These are phyloP conservation scores for Discostella stelligera DNA, from an alignment of 352 stramenopile genomes.

Conservation along the genomic window DNA sequence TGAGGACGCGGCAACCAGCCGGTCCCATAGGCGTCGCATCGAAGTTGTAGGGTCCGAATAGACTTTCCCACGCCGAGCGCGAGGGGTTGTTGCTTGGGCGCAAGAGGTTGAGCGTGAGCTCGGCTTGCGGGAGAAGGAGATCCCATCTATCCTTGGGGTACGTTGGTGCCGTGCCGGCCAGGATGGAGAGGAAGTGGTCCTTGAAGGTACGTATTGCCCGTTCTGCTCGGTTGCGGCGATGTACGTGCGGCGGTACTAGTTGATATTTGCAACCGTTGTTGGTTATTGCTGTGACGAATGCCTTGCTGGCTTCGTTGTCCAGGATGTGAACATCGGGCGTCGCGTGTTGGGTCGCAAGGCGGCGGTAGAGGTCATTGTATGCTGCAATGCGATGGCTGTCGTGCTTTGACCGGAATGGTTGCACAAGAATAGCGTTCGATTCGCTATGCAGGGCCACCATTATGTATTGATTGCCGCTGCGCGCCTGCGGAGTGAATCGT, in stretches of 20 bases:
- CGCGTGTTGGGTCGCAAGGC: neutral
- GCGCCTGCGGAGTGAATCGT: no score
- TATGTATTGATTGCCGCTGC: no score
- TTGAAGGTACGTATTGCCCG: slow-evolving; percentile 55
- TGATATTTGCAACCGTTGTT: neutral
- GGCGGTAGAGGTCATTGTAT: neutral
- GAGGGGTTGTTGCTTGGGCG: no score
- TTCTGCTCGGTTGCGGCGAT: slow-evolving; percentile 45
- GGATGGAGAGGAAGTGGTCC: slow-evolving; percentile 45
- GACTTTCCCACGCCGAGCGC: no score
- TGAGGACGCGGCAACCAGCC: no score
- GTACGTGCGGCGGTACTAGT: slow-evolving; percentile 31
- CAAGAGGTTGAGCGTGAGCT: no score
- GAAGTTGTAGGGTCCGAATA: no score
- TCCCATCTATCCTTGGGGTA: slow-evolving; percentile 38
- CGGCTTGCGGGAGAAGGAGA: slow-evolving; percentile 31
- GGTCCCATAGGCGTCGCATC: no score
- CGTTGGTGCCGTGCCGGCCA: slow-evolving; percentile 4
- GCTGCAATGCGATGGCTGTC: neutral
- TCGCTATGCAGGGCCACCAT: no score
- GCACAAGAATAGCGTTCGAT: neutral
- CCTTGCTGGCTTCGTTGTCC: slow-evolving; percentile 21
- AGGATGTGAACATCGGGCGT: slow-evolving; percentile 9
- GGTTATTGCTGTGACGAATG: slow-evolving; percentile 4
- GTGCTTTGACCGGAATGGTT: slow-evolving; percentile 1